Conservation (phyloP, 2,329 filamentous ascomycete genomes). For the Aureobasidium vineae region DNA sequence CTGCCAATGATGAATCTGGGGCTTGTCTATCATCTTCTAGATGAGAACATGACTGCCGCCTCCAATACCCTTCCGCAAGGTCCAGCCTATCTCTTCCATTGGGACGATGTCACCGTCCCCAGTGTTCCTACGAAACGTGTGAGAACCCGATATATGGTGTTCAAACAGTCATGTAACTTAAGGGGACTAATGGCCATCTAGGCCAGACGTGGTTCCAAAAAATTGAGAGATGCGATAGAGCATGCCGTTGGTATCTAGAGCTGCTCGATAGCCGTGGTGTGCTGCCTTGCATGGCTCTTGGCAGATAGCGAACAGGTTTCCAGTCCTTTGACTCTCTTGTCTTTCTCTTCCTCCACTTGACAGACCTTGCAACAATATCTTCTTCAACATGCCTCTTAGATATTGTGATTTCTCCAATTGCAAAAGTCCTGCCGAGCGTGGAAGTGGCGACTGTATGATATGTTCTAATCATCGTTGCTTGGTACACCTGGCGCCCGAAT, state of each 20-base stretch:
- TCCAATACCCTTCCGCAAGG: not conserved
- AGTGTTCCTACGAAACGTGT: no score
- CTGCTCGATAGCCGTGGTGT: not conserved
- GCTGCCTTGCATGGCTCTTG: slow-evolving; percentile 2
- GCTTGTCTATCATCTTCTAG: no score
- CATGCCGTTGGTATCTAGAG: no score
- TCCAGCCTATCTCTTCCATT: no score
- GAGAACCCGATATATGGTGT: no score
- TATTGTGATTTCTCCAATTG: not conserved
- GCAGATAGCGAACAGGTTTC: not conserved
- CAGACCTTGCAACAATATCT: not conserved
- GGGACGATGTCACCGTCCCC: no score
- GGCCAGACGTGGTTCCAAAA: no score
- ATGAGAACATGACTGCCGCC: not conserved
- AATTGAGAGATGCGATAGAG: no score
- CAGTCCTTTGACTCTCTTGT: not conserved
- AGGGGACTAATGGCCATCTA: no score
- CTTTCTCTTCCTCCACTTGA: not conserved
- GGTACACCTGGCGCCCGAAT: not conserved
- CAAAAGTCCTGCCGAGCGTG: not conserved
- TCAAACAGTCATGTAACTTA: no score
- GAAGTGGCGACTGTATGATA: slow-evolving; percentile 11
- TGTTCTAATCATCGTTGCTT: slow-evolving; percentile 1
- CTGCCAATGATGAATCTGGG: no score
- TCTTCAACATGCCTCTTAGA: not conserved